These are phyloP conservation scores for Eimeria maxima DNA, from an alignment of 169 alveolate genomes.

Conservation along the genomic window DNA sequence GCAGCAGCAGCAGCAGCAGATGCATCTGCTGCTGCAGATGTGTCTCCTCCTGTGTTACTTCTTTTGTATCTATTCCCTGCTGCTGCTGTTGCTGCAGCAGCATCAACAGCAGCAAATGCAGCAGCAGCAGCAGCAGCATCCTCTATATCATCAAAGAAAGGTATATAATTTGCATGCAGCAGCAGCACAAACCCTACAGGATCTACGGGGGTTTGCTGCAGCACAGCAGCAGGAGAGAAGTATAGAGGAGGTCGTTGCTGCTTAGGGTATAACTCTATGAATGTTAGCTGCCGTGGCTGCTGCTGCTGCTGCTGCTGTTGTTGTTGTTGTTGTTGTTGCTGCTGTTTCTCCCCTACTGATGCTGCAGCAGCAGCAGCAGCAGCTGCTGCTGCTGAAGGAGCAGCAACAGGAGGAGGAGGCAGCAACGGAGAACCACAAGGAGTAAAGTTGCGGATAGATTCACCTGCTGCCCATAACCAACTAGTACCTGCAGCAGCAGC, in stretches of 20 bases:
- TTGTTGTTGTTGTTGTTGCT: too few species aligned
- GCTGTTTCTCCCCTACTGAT: too few species aligned
- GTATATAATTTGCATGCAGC: constrained; percentile 3
- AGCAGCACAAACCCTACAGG: background rate
- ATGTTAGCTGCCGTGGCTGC: constrained; percentile 7
- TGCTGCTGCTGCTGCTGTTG: constrained; percentile 4
- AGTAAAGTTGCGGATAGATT: background rate
- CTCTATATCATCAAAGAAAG: background rate
- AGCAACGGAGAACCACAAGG: background rate
- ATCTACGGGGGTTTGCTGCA: background rate
- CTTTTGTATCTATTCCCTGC: background rate
- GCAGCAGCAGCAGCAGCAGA: background rate
- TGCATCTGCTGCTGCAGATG: background rate
- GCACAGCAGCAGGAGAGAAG: constrained; percentile 8
- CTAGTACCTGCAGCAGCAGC: background rate
- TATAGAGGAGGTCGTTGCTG: background rate
- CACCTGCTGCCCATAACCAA: background rate
- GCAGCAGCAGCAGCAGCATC: constrained; percentile 49
- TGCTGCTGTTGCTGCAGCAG: too few species aligned
- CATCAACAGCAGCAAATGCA: background rate
- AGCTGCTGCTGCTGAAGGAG: background rate
- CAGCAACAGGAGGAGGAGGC: constrained; percentile 6
- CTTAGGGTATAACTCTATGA: background rate
- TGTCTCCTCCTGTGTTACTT: background rate
- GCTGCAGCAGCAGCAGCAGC: background rate